Evolutionary conservation across 2,329 filamentous ascomycete species (phyloP), one percentile per base, ranked within the genome.

Genomic region (Niveomyces coronatus): DNA sequence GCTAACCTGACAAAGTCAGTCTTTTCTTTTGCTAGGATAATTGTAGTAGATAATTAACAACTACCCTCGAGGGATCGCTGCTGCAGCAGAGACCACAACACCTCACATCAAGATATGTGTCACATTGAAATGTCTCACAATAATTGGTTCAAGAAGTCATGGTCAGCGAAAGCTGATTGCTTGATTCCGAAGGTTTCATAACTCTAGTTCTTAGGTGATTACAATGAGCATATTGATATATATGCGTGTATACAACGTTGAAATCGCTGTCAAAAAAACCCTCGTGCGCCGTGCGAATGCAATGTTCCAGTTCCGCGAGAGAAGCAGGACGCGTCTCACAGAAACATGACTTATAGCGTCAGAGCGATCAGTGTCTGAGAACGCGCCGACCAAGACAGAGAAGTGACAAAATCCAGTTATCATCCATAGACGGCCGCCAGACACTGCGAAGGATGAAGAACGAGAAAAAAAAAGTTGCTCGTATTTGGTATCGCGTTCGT

Each of bases 201-300:
- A 8, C 4, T 34, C 11, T n/a, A 34, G 26, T 16, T 19, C 27
- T 23, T 8, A 11, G 15, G 17, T 18, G 24, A 37, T 36, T 41
- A 41, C 16, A 41, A 41, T 41, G 23, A 29, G 23, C 29, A 41
- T 41, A 32, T 32, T 22, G 26, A 39, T 30, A 31, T 31, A 30
- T 35, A 18, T 40, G 30, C 28, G 35, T 36, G 39, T 37, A 33
- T 41, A 32, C 39, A 41, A 36, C 39, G 28, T 24, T 23, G 32
- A 40, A 41, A 32, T 36, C 32, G 29, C 24, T 41, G 39, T 33
- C 32, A 36, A 37, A 31, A 33, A 33, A 33, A 20, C 26, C 31
- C 39, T 34, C 39, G 29, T 41, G 14, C 39, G 39, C 39, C 39
- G 29, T 17, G 31, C 24, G 28, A 41, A 41, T 41, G 39, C 39